phyloP scores from a whole-genome alignment of 75 land plant species.

The Cryptomeria japonica region DNA sequence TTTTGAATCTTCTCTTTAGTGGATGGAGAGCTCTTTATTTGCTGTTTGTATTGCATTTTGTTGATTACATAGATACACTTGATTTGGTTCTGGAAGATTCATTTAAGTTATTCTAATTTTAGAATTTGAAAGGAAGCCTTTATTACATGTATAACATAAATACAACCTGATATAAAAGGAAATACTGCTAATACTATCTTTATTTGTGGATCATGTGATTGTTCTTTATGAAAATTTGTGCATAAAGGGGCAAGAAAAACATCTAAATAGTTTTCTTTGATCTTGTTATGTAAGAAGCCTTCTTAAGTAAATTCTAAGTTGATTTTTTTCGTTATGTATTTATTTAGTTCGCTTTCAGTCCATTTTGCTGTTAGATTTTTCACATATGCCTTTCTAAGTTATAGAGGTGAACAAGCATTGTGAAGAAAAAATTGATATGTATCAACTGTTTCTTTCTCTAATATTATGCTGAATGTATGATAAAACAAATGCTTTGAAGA shows the following conservation, averaged over 20 bases:
- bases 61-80: not conserved
- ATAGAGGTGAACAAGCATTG: not conserved
- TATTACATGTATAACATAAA: not conserved
- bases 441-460: not conserved
- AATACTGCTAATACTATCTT: not conserved
- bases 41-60: not conserved
- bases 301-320: not conserved
- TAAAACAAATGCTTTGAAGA: not conserved
- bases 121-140: not conserved
- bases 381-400: not conserved
- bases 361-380: not conserved
- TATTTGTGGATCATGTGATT: not conserved
- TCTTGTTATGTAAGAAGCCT: not conserved
- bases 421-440: not conserved
- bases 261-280: not conserved
- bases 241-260: not conserved
- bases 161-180: not conserved
- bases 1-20: not conserved
- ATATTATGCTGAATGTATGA: not conserved
- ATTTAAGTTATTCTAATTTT: not conserved
- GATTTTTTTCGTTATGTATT: not conserved
- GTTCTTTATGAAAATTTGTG: not conserved
- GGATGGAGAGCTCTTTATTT: not conserved
- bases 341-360: not conserved
- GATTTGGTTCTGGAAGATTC: not conserved